Evolutionary conservation across 169 alveolate species (phyloP).

Genomic region (Plasmodium vivax): DNA sequence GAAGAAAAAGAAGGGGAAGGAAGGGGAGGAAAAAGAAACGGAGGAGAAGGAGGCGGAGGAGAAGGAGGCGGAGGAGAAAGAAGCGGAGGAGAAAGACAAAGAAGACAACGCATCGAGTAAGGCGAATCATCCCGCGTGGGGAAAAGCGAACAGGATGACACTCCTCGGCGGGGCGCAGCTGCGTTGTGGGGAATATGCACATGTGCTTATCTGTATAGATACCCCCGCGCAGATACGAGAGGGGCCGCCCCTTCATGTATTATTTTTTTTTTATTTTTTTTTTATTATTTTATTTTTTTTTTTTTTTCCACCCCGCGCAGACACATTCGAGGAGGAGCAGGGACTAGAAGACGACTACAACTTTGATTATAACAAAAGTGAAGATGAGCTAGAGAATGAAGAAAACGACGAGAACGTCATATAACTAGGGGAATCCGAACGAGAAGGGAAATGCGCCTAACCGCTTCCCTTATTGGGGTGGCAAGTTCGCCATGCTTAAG

Average conservation of each 20-base stretch:
- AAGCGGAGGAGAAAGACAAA: slow-evolving; percentile 30
- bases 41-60: slow-evolving; percentile 15
- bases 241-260: background rate
- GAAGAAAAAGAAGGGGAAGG: slow-evolving; percentile 33
- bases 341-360: slow-evolving; percentile 57
- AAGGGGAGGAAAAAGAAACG: slow-evolving; percentile 33
- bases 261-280: background rate
- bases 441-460: slow-evolving; percentile 7
- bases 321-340: slow-evolving; percentile 43
- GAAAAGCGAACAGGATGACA: background rate
- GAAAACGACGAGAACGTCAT: slow-evolving; percentile 72
- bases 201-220: background rate
- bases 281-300: background rate
- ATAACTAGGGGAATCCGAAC: slow-evolving; percentile 32
- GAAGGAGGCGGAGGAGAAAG: slow-evolving; percentile 12
- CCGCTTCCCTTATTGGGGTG: slow-evolving; percentile 25
- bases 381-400: slow-evolving; percentile 69
- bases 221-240: background rate
- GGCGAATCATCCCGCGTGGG: background rate
- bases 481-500: background rate
- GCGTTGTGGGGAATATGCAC: background rate
- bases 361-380: slow-evolving; percentile 69
- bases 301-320: background rate
- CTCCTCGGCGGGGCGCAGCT: background rate
- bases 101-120: background rate